phyloP scores from a whole-genome alignment of 768 basidiomycete genomes.

The Leccinum imitatum region DNA sequence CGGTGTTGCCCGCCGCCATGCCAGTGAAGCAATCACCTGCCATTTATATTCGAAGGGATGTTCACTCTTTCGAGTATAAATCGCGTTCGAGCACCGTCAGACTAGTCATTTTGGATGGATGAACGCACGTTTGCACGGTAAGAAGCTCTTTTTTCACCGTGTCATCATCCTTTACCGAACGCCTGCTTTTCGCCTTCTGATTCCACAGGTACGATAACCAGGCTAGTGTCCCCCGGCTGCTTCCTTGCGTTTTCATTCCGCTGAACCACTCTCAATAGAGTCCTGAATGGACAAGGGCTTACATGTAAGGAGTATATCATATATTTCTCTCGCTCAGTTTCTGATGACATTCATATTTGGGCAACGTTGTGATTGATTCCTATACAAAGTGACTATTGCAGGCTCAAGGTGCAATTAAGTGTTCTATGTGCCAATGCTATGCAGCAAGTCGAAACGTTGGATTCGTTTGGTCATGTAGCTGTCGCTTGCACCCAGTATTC shows the following conservation, averaged over 20 bases:
- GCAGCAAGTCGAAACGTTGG: conserved; percentile 23
- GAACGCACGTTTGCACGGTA: conserved; percentile 47
- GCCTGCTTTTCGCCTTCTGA: neutral
- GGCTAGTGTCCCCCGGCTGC: conserved; percentile 33
- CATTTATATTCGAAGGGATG: conserved; percentile 1
- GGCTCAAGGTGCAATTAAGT: conserved; percentile 70
- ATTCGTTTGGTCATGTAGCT: conserved; percentile 1
- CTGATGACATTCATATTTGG: neutral
- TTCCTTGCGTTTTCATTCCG: neutral
- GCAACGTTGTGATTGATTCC: neutral
- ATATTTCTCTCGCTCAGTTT: neutral
- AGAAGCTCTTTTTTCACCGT: conserved; percentile 10
- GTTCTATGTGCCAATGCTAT: conserved; percentile 42
- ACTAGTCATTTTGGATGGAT: neutral
- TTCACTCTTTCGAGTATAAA: neutral
- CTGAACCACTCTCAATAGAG: conserved; percentile 40
- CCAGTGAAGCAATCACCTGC: neutral
- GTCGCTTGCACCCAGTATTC: conserved; percentile 2
- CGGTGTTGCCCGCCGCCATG: neutral
- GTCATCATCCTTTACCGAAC: neutral
- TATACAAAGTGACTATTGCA: conserved; percentile 60
- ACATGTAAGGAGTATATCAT: conserved; percentile 17
- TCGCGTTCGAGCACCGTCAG: neutral
- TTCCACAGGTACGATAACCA: conserved; percentile 65
- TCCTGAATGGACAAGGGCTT: conserved; percentile 52